phyloP scores from a whole-genome alignment of 2,329 filamentous ascomycete species.

The Tolypocladium guangdongense region DNA sequence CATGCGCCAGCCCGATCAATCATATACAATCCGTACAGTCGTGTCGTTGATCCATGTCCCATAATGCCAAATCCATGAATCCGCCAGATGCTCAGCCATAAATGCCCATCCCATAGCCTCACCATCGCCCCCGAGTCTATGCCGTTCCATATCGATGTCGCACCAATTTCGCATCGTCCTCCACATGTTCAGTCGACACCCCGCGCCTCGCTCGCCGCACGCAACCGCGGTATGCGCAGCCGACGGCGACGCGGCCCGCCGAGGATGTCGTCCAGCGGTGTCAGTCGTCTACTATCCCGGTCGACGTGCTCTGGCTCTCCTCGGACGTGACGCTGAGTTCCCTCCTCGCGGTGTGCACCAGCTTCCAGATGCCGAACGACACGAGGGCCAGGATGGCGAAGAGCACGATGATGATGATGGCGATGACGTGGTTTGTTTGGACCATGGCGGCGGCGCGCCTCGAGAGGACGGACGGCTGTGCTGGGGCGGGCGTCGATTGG shows the following conservation, averaged over 20 bases:
- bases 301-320: conserved; percentile 16
- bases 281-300: conserved; percentile 15
- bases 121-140: background rate
- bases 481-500: background rate
- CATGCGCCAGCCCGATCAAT: background rate
- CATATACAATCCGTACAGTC: background rate
- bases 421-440: conserved; percentile 57
- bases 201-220: no score
- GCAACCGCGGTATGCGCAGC: no score
- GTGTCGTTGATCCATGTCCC: background rate
- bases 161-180: background rate
- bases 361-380: conserved; percentile 51
- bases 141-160: background rate
- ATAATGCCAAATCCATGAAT: no score
- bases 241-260: background rate
- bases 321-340: conserved; percentile 28
- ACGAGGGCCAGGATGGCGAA: conserved; percentile 51
- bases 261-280: background rate
- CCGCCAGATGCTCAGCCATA: background rate
- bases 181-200: background rate
- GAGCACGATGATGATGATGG: conserved; percentile 56
- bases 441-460: conserved; percentile 38
- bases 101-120: background rate
- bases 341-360: conserved; percentile 41
- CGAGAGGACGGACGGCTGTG: no score